These are phyloP conservation scores for Yamadazyma trypodendri DNA, from an alignment of 1,139 yeast genomes.

Conservation along the genomic window DNA sequence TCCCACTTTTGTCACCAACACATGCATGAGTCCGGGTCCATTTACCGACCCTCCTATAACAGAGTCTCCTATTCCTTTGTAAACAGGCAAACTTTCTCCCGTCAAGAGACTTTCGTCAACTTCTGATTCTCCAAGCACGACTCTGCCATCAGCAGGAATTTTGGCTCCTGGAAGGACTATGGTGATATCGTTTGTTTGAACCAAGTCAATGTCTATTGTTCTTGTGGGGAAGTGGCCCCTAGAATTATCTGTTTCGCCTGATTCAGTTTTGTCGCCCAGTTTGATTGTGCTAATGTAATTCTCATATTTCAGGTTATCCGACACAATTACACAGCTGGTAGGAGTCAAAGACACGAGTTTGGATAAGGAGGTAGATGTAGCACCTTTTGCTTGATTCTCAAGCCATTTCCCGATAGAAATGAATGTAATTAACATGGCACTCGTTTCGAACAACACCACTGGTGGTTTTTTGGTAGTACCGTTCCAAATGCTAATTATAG, in stretches of 20 bases:
- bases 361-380: constrained; percentile 86
- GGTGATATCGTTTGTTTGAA: constrained; percentile 77
- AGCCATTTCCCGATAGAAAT: constrained; percentile 87
- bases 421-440: constrained; percentile 79
- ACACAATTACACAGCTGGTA: constrained; percentile 64
- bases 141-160: constrained; percentile 88
- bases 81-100: constrained; percentile 82
- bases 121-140: constrained; percentile 75
- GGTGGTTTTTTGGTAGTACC: constrained; percentile 51
- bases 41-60: constrained; percentile 93
- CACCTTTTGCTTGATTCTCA: constrained; percentile 91
- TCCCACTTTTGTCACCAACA: constrained; percentile 70
- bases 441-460: constrained; percentile 79
- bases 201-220: constrained; percentile 64
- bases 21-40: constrained; percentile 69
- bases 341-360: constrained; percentile 80
- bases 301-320: constrained; percentile 33
- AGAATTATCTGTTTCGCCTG: no score
- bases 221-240: constrained; percentile 23
- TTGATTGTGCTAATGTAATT: constrained; percentile 15
- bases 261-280: no score
- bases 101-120: constrained; percentile 87
- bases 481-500: constrained; percentile 41
- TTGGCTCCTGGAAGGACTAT: constrained; percentile 82
- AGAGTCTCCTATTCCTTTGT: constrained; percentile 55